Evolutionary conservation across 2,329 filamentous ascomycete species (phyloP).

Genomic region (Rugonectria rugulosa): DNA sequence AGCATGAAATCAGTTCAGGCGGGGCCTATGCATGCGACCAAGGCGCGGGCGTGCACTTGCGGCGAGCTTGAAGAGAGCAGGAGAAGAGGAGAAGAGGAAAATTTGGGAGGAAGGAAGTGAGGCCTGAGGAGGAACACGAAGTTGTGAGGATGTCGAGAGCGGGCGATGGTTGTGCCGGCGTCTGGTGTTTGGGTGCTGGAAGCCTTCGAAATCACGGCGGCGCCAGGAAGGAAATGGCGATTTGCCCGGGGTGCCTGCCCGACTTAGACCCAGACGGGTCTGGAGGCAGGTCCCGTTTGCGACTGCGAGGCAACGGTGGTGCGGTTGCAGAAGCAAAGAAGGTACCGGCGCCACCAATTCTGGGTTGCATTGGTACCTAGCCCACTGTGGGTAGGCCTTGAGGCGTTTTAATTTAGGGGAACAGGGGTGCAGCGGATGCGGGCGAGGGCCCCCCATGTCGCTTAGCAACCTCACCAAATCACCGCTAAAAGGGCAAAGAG

Average conservation of each 20-base stretch:
- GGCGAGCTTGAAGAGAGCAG: too few species aligned
- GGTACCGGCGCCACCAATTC: constrained; percentile 21
- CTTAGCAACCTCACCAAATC: constrained; percentile 24
- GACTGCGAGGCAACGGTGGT: constrained; percentile 19
- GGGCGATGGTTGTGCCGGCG: constrained; percentile 29
- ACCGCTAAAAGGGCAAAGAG: constrained; percentile 27
- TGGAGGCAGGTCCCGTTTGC: constrained; percentile 26
- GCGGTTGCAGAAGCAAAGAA: constrained; percentile 8
- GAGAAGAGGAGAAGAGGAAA: constrained; percentile 11
- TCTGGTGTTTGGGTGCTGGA: constrained; percentile 39
- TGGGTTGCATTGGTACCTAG: constrained; percentile 25
- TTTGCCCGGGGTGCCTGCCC: constrained; percentile 29
- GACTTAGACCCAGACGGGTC: constrained; percentile 13
- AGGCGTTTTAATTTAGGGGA: constrained; percentile 41
- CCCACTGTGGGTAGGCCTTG: constrained; percentile 14
- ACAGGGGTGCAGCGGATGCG: constrained; percentile 37
- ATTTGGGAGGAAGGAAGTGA: constrained; percentile 19
- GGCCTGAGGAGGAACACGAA: constrained; percentile 23
- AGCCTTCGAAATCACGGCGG: constrained; percentile 27
- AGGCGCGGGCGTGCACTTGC: neutral
- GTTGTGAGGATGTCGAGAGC: constrained; percentile 30
- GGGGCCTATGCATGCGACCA: neutral
- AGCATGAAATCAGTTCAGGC: neutral
- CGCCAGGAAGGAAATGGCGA: constrained; percentile 34
- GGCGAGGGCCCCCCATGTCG: constrained; percentile 17